Percentiles rank a stretch among this genome's conserved stretches.
Conservation (phyloP, 495 filamentous ascomycete genomes). For the Penicillium ucsense region DNA sequence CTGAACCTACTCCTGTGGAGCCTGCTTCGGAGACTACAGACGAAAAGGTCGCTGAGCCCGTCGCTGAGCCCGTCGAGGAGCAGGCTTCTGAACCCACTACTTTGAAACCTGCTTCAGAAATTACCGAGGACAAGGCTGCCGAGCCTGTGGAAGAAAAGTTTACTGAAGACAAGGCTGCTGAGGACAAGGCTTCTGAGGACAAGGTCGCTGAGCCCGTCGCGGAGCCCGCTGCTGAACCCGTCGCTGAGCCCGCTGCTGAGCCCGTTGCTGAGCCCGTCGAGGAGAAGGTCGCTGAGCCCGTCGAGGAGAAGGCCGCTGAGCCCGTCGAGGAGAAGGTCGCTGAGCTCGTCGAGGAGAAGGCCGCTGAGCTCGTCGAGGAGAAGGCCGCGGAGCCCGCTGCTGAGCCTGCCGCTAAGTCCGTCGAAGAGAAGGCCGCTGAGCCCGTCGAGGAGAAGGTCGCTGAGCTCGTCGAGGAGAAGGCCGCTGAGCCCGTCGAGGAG, state of each 20-base stretch:
- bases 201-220: background rate
- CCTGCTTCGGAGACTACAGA: too few species aligned
- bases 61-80: background rate
- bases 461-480: conserved; percentile 1
- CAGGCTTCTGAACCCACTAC: background rate
- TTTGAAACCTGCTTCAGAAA: background rate
- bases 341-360: background rate
- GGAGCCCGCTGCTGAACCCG: background rate
- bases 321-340: background rate
- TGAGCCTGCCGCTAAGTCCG: background rate
- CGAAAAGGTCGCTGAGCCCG: conserved; percentile 1
- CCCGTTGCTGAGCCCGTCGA: background rate
- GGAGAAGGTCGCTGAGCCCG: background rate
- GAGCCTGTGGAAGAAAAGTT: background rate
- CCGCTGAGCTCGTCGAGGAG: background rate
- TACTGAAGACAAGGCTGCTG: background rate
- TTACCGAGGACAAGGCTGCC: conserved; percentile 1
- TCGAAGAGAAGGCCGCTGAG: conserved; percentile 1
- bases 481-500: background rate
- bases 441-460: background rate
- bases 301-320: background rate
- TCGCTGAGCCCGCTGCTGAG: background rate
- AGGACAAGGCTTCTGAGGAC: background rate
- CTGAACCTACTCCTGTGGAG: conserved; percentile 2
- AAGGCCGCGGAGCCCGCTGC: background rate